phyloP scores from a whole-genome alignment of 2,329 filamentous ascomycete species.

The Claviceps maximensis region DNA sequence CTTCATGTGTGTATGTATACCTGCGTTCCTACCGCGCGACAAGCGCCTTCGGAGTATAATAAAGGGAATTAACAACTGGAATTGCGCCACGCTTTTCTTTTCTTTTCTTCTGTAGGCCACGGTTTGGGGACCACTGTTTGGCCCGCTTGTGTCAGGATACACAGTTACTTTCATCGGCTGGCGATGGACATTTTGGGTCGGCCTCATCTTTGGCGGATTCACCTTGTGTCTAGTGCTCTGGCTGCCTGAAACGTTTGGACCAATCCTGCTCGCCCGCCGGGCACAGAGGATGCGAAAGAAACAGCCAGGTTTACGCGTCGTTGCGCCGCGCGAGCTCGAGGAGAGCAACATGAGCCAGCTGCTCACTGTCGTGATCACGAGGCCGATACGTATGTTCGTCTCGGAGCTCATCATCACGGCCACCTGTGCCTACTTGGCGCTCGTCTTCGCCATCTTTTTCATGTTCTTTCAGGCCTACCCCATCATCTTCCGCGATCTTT shows the following conservation, averaged over 20 bases:
- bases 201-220: slow-evolving; percentile 50
- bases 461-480: slow-evolving; percentile 70
- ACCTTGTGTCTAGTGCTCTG: slow-evolving; percentile 46
- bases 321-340: slow-evolving; percentile 53
- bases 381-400: slow-evolving; percentile 58
- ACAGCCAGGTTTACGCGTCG: slow-evolving; percentile 35
- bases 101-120: slow-evolving; percentile 46
- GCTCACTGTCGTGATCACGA: slow-evolving; percentile 51
- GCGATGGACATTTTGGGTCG: slow-evolving; percentile 62
- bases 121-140: slow-evolving; percentile 49
- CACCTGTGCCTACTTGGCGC: slow-evolving; percentile 55
- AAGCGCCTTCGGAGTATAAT: no score
- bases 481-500: slow-evolving; percentile 51
- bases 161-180: slow-evolving; percentile 45
- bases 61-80: neutral
- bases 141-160: slow-evolving; percentile 53
- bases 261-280: slow-evolving; percentile 42
- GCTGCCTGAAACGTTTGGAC: slow-evolving; percentile 52
- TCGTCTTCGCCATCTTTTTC: slow-evolving; percentile 53
- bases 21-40: no score
- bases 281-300: slow-evolving; percentile 44
- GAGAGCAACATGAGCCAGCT: slow-evolving; percentile 43
- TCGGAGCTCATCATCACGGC: slow-evolving; percentile 63
- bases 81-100: no score
- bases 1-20: slow-evolving; percentile 43